phyloP scores from a whole-genome alignment of 345 rosid species.

The Eucalyptus cloeziana region DNA sequence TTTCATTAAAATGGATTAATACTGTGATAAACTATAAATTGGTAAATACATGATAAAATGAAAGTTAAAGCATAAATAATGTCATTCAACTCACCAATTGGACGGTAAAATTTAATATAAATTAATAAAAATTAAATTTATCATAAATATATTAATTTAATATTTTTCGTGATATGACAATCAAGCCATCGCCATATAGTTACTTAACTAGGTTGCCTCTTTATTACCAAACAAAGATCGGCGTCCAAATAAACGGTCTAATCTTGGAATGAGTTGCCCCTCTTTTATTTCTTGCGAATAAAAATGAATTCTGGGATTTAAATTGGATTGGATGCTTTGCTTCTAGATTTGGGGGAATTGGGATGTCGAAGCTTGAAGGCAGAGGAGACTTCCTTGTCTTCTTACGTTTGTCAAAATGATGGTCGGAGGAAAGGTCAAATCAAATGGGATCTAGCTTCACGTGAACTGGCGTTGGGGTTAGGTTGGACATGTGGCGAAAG shows the following conservation, averaged over 20 bases:
- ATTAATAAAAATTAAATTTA: fast-evolving
- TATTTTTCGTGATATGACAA: fast-evolving
- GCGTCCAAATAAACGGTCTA: not conserved
- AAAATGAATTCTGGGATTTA: not conserved
- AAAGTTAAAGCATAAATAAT: no score
- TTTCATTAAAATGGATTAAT: no score
- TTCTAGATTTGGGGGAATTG: not conserved
- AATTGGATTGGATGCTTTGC: not conserved
- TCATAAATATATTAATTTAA: fast-evolving
- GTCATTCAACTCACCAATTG: fast-evolving
- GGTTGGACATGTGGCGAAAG: not conserved
- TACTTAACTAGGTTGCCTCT: no score
- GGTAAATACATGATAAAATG: no score
- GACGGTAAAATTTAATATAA: no score
- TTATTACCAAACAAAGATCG: not conserved
- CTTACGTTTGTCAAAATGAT: not conserved
- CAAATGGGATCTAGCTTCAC: not conserved
- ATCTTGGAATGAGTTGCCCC: not conserved
- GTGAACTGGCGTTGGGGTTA: not conserved
- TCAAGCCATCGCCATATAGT: not conserved
- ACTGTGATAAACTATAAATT: no score
- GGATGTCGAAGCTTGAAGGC: not conserved
- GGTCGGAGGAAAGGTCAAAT: not conserved
- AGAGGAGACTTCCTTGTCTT: not conserved
- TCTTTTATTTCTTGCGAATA: no score